Evolutionary conservation across 129 eudicot genomes (phyloP).

Genomic region (Kitagawia praeruptora): DNA sequence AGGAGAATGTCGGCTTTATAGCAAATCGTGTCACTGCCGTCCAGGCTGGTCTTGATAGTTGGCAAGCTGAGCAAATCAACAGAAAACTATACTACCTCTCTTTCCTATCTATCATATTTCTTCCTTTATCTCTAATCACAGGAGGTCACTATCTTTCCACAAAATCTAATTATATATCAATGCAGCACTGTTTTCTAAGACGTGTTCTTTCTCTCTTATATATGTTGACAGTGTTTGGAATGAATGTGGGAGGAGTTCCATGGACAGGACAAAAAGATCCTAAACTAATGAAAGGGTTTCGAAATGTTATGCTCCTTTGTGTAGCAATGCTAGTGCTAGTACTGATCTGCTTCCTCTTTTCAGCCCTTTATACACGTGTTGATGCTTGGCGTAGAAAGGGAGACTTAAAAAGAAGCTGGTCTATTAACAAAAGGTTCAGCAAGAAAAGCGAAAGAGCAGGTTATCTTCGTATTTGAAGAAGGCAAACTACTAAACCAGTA

Average conservation of each 20-base stretch:
- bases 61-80: slow-evolving; percentile 97
- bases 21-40: slow-evolving; percentile 88
- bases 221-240: slow-evolving; percentile 66
- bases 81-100: slow-evolving; percentile 85
- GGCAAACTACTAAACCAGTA: background rate
- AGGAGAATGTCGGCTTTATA: slow-evolving; percentile 87
- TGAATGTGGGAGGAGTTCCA: slow-evolving; percentile 99
- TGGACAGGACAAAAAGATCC: slow-evolving; percentile 83
- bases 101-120: slow-evolving; percentile 84
- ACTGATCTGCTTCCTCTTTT: slow-evolving; percentile 72
- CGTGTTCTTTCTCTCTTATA: background rate
- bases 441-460: slow-evolving; percentile 39
- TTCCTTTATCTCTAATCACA: slow-evolving; percentile 78
- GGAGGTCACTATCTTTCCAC: slow-evolving; percentile 55
- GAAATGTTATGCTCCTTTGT: slow-evolving; percentile 76
- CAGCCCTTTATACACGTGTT: slow-evolving; percentile 40
- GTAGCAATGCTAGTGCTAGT: slow-evolving; percentile 41
- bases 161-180: background rate
- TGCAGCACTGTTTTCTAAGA: background rate
- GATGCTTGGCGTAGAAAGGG: slow-evolving; percentile 61
- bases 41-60: slow-evolving; percentile 91
- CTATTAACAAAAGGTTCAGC: slow-evolving; percentile 45
- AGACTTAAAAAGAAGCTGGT: slow-evolving; percentile 44
- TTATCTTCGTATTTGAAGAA: slow-evolving; percentile 53
- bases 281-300: slow-evolving; percentile 56